Evolutionary conservation across 305 asterid genomes (phyloP).

Genomic region (Fraxinus paxiana): DNA sequence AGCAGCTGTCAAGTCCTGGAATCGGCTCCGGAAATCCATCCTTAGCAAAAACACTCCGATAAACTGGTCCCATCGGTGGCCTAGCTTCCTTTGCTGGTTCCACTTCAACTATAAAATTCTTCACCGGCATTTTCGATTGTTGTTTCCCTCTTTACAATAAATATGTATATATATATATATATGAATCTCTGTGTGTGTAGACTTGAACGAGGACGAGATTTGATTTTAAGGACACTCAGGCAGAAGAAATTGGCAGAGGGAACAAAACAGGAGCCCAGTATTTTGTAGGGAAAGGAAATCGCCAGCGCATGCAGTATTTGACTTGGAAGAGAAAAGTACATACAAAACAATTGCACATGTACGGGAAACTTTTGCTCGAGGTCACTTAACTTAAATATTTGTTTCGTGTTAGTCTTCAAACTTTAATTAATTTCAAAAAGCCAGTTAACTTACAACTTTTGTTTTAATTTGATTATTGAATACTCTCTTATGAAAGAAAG

Average conservation of each 20-base stretch:
- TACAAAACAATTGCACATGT: neutral
- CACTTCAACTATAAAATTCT: constrained; percentile 52
- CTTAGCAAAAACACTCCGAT: constrained; percentile 71
- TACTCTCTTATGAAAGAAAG: no score
- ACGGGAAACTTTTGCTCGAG: neutral
- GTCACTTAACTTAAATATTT: neutral
- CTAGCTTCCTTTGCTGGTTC: constrained; percentile 65
- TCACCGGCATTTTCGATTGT: constrained; percentile 41
- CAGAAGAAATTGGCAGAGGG: constrained; percentile 3
- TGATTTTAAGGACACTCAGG: constrained; percentile 2
- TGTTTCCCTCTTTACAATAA: constrained; percentile 4
- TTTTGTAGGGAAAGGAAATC: constrained; percentile 3
- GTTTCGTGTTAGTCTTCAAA: neutral
- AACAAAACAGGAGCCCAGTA: neutral
- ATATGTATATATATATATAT: neutral
- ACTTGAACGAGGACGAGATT: neutral
- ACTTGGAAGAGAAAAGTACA: constrained; percentile 13
- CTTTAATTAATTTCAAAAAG: neutral
- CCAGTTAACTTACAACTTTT: neutral
- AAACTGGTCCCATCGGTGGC: constrained; percentile 85
- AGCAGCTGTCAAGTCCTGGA: constrained; percentile 71
- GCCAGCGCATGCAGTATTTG: constrained; percentile 18
- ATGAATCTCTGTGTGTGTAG: neutral
- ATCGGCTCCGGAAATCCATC: constrained; percentile 79
- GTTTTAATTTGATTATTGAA: neutral